Base-by-base conservation (phyloP, 2,329 filamentous ascomycete species). In the Dothistroma septosporum region DNA sequence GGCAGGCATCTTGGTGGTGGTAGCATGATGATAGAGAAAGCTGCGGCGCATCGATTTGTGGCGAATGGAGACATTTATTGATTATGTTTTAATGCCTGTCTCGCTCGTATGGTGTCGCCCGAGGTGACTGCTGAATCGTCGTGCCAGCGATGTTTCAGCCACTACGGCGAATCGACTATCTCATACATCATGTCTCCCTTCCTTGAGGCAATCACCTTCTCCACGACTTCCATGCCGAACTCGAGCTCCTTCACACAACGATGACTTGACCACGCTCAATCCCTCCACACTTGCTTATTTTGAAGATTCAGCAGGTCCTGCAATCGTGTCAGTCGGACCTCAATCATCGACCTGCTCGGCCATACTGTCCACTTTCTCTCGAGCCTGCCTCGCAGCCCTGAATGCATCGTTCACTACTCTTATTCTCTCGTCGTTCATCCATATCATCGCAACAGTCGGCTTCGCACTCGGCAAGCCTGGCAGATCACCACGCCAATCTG, bases 401-500 rank as follows among this genome's bases (percentile, higher is more conserved):
- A 44, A 44, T 7, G 4, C 37, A 4, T n/a, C 37, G 16, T 44
- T 44, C 7, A 44, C 19, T 4, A 44, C 7, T n/a, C 12, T 44
- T 2, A 46, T 41, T 35, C 35, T 61, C 24, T 35, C 35, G 22
- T 54, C 49, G 44, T 33, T 58, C 2, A 24, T 21, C 11, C 55
- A 55, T 19, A 58, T n/a, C 50, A 58, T 58, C 49, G n/a, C 31
- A 4, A 61, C 37, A 16, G 55, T 55, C 59, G 58, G 55, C 24
- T 19, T 55, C 33, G 50, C 1, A 8, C 49, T 49, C 9, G 59
- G 21, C n/a, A 55, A 22, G 19, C 59, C 59, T 14, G 59, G 59
- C 19, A 61, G 54, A n/a, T 47, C 54, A 37, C 55, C 59, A 41
- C 59, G 52, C 55, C 59, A 61, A 22, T 58, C 55, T 21, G 48